Evolutionary conservation across 176 grass and related monocot species (phyloP), one percentile per base, ranked within the genome.

Genomic region (Otatea glauca): DNA sequence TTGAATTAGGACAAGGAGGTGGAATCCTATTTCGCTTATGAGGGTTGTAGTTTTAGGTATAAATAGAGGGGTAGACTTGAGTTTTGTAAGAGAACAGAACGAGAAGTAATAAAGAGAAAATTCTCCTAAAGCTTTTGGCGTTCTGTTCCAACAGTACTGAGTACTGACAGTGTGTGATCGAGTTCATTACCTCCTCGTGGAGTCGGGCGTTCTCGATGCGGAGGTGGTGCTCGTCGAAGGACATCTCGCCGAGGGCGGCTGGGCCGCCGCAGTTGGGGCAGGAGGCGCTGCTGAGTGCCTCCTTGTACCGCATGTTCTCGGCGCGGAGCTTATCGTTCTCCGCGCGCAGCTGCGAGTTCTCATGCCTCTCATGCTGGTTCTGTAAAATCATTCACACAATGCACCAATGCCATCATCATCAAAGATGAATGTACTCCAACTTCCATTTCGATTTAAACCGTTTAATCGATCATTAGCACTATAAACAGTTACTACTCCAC

Each of bases 151-250:
- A n/a, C n/a, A n/a, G n/a, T 29, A 29, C 29, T 29, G 29, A 29
- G 35, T 37, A 29, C 70, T 5, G 39, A 2, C 45, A 73, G 3
- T 18, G 48, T 20, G 23, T 5, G 68, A 48, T 25, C 4, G 35
- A 37, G 35, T 37, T 37, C 15, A 7, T 55, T 78, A 88, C 86
- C 74, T 94, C 92, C 23, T 94, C 92, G 29, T 78, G 85, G 16
- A 94, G 84, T 0, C 90, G 67, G 0, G 87, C 87, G 32, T 94
- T 94, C 85, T 94, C 92, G 63, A 94, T 43, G 64, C 90, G 77
- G 69, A 94, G 92, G 65, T 94, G 92, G 78, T 95, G 93, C 72
- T 95, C 93, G 80, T 95, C 93, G 72, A 95, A 92, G 51, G 86
- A 88, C 90, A 95, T 95, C 90, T 92, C 93, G 50, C 93, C 93